Base-by-base conservation (phyloP, 2,329 filamentous ascomycete species). In the Colletotrichum sp. region DNA sequence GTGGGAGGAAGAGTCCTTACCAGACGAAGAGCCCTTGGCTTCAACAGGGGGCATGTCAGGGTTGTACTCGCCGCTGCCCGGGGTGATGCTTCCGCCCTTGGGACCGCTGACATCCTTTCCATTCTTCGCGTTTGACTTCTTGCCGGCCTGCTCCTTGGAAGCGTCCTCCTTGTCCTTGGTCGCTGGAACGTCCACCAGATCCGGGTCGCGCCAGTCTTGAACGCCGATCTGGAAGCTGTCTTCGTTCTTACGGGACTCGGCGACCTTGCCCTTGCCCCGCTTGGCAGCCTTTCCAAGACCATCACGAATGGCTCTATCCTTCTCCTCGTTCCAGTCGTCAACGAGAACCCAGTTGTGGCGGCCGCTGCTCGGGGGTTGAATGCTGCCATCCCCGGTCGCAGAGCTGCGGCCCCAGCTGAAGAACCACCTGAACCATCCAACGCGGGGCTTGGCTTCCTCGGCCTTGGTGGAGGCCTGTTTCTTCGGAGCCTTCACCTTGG, bases 191-290 rank as follows among this genome's bases (percentile, higher is more conserved):
- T 75, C 75, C 18, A 76, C 71, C 36, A 76, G 32, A 24, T 76
- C 75, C 8, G 94, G 93, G 82, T 97, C 95, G 79, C 95, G 91
- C 95, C 95, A 96, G 82, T 97, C 95, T 79, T 97, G 94, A 15
- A 96, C 92, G n/a, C 95, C 95, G 80, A 96, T 96, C 60, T 94
- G 90, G 82, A 96, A 96, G 72, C 90, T 91, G 82, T 95, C 93
- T 63, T 87, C 84, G 3, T 81, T 60, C 65, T 71, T 71, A 69
- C 3, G 77, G 52, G 44, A 77, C 76, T 36, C 79, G 75, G 39
- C 78, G 65, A 59, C 32, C 72, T 81, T 81, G 57, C 80, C 70
- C 73, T 83, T 77, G 65, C 78, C 76, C 71, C 71, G 82, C 83
- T 72, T 83, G 84, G 66, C 75, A 16, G 83, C 83, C 76, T 86